These are phyloP conservation scores for Nakaseomyces delphensis DNA, from an alignment of 1,139 yeast genomes.

Conservation along the genomic window DNA sequence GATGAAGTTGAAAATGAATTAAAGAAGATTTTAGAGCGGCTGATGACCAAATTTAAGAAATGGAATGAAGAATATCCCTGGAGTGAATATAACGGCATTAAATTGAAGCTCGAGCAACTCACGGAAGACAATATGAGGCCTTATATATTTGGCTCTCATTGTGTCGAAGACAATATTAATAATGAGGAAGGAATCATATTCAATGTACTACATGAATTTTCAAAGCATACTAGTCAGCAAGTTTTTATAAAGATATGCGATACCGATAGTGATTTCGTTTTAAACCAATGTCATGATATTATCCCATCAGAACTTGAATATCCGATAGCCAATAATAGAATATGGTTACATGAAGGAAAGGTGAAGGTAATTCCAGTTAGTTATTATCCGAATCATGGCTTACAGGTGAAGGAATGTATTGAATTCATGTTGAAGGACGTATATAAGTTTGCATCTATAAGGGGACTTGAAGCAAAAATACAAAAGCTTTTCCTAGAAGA, in stretches of 20 bases:
- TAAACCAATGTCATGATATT: constrained; percentile 41
- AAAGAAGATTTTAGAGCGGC: constrained; percentile 15
- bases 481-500: constrained; percentile 8
- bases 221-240: constrained; percentile 25
- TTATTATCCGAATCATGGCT: constrained; percentile 27
- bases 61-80: constrained; percentile 41
- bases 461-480: constrained; percentile 17
- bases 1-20: constrained; percentile 11
- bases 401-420: constrained; percentile 33
- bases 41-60: constrained; percentile 31
- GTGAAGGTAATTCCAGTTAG: constrained; percentile 27
- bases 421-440: constrained; percentile 29
- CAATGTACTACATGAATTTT: constrained; percentile 35
- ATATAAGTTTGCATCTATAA: constrained; percentile 28
- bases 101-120: constrained; percentile 9
- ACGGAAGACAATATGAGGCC: constrained; percentile 8
- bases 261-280: constrained; percentile 48
- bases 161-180: constrained; percentile 24
- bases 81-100: constrained; percentile 28
- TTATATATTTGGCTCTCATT: constrained; percentile 23
- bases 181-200: constrained; percentile 30
- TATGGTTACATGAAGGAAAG: constrained; percentile 27
- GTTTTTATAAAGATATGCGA: constrained; percentile 44
- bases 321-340: constrained; percentile 27
- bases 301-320: constrained; percentile 33